Percentiles rank a stretch among this genome's conserved stretches.
Evolutionary conservation across 2,329 filamentous ascomycete genomes (phyloP).

Genomic region (Sarocladium brachiariae): DNA sequence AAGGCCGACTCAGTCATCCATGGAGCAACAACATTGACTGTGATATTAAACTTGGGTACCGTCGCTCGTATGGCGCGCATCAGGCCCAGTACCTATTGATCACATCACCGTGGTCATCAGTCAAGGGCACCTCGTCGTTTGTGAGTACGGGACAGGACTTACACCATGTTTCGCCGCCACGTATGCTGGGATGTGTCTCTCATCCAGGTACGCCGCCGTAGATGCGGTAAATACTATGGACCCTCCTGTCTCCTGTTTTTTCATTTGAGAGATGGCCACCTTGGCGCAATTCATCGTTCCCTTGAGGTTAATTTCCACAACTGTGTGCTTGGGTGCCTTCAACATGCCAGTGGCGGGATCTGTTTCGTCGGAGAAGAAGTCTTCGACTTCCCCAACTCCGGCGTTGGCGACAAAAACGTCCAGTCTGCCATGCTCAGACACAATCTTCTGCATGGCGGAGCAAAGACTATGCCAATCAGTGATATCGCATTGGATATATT

Average conservation of each 20-base stretch:
- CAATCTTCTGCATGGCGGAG: constrained; percentile 1
- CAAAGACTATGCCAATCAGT: not conserved
- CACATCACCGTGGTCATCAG: no score
- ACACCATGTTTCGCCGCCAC: constrained; percentile 1
- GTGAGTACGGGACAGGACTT: not conserved
- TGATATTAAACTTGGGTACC: constrained; percentile 2
- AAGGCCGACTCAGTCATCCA: constrained; percentile 2
- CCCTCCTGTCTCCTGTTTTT: constrained; percentile 3
- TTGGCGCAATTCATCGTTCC: constrained; percentile 5
- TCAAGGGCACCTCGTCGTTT: no score
- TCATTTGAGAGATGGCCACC: not conserved
- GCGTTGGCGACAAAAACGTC: constrained; percentile 6
- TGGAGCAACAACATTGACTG: constrained; percentile 2
- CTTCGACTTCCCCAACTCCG: constrained; percentile 1
- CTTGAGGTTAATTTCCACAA: constrained; percentile 5
- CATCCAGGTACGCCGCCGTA: constrained; percentile 3
- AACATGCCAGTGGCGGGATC: not conserved
- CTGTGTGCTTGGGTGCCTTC: not conserved
- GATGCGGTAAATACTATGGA: constrained; percentile 1
- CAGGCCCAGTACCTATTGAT: not conserved
- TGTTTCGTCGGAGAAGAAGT: constrained; percentile 1
- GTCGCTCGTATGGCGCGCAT: not conserved
- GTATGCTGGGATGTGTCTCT: constrained; percentile 4
- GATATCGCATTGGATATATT: not conserved
- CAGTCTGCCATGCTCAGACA: not conserved